Conservation (phyloP, 1,284 basidiomycete genomes). For the Salmacisia buchloeana region DNA sequence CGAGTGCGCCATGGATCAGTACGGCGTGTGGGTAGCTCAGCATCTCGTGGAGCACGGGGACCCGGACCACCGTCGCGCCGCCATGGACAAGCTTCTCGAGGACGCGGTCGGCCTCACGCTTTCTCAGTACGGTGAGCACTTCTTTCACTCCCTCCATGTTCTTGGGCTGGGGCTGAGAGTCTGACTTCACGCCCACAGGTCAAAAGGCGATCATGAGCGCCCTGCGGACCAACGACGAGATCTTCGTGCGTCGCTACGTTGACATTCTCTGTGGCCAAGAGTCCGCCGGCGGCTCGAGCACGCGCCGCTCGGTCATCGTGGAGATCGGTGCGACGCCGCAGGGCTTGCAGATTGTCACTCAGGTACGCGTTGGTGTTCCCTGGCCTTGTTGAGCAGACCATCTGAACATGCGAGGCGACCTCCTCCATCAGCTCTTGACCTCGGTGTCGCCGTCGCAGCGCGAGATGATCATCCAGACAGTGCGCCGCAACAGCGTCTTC, state of each 20-base stretch:
- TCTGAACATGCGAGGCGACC: no score
- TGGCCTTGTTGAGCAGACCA: neutral
- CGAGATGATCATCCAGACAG: slow-evolving; percentile 37
- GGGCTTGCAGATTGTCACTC: slow-evolving; percentile 46
- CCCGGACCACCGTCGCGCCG: slow-evolving; percentile 19
- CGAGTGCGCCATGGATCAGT: slow-evolving; percentile 40
- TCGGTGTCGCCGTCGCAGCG: slow-evolving; percentile 29
- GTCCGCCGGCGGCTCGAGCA: slow-evolving; percentile 12
- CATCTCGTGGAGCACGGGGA: slow-evolving; percentile 45
- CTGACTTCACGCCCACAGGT: slow-evolving; percentile 12
- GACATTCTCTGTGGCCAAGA: slow-evolving; percentile 28
- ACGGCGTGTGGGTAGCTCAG: slow-evolving; percentile 49
- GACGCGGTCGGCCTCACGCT: slow-evolving; percentile 33
- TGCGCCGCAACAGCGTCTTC: slow-evolving; percentile 42
- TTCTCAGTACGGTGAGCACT: slow-evolving; percentile 35
- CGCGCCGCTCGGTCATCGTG: slow-evolving; percentile 38
- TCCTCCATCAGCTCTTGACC: slow-evolving; percentile 37
- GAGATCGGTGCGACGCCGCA: slow-evolving; percentile 42
- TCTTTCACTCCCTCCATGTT: neutral
- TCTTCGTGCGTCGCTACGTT: slow-evolving; percentile 31
- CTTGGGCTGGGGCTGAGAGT: no score
- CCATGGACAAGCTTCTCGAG: slow-evolving; percentile 25
- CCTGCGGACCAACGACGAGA: slow-evolving; percentile 28
- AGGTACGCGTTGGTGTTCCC: slow-evolving; percentile 13
- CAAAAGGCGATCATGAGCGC: slow-evolving; percentile 47